Base-by-base conservation (phyloP, 2,329 filamentous ascomycete genomes). In the Aureobasidium namibiae region DNA sequence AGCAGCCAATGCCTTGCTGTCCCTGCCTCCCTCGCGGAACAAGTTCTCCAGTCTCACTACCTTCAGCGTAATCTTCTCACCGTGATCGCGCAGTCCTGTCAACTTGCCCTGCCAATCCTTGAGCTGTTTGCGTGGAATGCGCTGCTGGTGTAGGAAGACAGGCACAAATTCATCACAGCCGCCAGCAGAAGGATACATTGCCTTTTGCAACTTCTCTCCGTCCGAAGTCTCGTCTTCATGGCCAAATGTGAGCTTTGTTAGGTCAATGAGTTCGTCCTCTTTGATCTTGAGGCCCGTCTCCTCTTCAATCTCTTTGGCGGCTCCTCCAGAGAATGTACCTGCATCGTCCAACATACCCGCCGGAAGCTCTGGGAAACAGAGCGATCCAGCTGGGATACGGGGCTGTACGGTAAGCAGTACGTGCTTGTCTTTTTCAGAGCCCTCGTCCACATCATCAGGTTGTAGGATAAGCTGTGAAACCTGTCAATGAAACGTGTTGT, bases 111-210 rank as follows among this genome's bases (percentile, higher is more conserved):
- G 74, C 63, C 82, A 70, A 38, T 73, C 73, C 36, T 79, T 71
- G 63, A 85, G 76, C 33, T 81, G 72, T 4, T 68, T 65, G 34
- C 75, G 68, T 1, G 75, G 69, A 61, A 84, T 72, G 3, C 76
- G 68, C 65, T 82, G 83, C 66, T 82, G 76, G 62, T 77, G 80
- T 33, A 83, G 65, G 61, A 83, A 81, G 6, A 84, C 65, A 0
- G 80, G 79, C 26, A 84, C 79, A 63, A 81, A 83, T 62, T 85
- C 82, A 66, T 85, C 82, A 60, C 79, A 80, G 2, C 78, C 82
- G 1, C 82, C 82, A 0, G 79, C 72, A 13, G 75, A 79, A 0
- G 80, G 78, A 65, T 84, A 84, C 48, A 82, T 72, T 0, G 74
- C 79, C 52, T 74, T 69, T 61, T 80, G 77, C 10, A 82, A 63